Evolutionary conservation across 768 basidiomycete genomes (phyloP), one percentile per base, ranked within the genome.

Genomic region (Termitomyces sp.): DNA sequence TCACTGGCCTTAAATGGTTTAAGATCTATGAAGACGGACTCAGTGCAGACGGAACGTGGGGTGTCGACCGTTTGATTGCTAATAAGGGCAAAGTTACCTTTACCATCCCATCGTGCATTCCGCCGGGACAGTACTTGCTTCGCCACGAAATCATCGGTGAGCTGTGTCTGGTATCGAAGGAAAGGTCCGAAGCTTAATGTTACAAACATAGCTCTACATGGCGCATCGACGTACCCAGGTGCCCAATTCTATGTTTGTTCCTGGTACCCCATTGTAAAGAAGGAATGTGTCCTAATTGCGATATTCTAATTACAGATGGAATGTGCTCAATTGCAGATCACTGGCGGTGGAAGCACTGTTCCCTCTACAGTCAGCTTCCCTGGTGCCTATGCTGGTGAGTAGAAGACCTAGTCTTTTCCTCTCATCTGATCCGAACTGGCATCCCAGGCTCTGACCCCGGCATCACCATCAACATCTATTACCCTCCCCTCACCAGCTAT

Each of bases 1-100:
- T 81, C 4, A 82, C 80, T 2, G 82, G 81, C 19, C 68, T 80
- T 9, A 66, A 75, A 51, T 82, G 81, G 81, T 82, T 82, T 71
- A 82, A 80, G 69, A 79, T 82, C 56, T 78, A 73, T 59, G 71
- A 82, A 57, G 80, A 78, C 54, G 77, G 77, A 12, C 69, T 71
- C 42, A 64, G 68, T 42, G 63, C 64, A 10, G 67, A 60, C 43
- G 63, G 69, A 34, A 61, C 55, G 14, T 83, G 82, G 82, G 81
- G 69, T 42, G 76, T 79, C 17, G 78, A 82, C 64, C 66, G 71
- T 4, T 61, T 82, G 51, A 75, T 80, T 43, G 65, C 69, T 12
- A 78, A 79, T 66, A 76, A 80, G 65, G 82, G 82, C 32, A 78
- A 80, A 60, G 77, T 79, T 10, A 74, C 73, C 17, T 80, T 81